phyloP scores from a whole-genome alignment of 2,329 filamentous ascomycete genomes.

The Monilinia laxa region DNA sequence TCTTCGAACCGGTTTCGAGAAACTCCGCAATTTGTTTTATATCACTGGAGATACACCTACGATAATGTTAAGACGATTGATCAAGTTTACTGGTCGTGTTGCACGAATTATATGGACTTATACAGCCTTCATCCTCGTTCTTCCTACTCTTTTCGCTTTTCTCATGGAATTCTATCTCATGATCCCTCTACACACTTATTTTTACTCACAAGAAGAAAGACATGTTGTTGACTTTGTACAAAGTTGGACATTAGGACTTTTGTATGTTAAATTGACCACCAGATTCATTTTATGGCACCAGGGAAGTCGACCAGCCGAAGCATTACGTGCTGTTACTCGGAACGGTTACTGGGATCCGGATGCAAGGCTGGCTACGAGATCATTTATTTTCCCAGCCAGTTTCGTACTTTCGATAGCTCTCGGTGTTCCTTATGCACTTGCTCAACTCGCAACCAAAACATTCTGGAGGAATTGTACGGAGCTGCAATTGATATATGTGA shows the following conservation, averaged over 20 bases:
- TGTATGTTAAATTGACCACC: slow-evolving; percentile 80
- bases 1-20: slow-evolving; percentile 42
- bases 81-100: slow-evolving; percentile 28
- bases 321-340: slow-evolving; percentile 70
- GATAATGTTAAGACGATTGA: slow-evolving; percentile 33
- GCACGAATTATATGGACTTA: slow-evolving; percentile 69
- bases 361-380: slow-evolving; percentile 74
- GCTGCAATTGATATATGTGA: slow-evolving; percentile 42
- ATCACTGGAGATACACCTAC: slow-evolving; percentile 36
- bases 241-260: slow-evolving; percentile 87
- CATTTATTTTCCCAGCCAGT: slow-evolving; percentile 76
- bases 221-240: slow-evolving; percentile 87
- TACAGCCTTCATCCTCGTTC: slow-evolving; percentile 68
- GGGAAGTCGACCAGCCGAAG: slow-evolving; percentile 68
- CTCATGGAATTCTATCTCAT: slow-evolving; percentile 86
- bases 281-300: slow-evolving; percentile 68
- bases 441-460: slow-evolving; percentile 50
- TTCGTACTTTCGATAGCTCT: slow-evolving; percentile 63
- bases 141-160: slow-evolving; percentile 77
- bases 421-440: slow-evolving; percentile 60
- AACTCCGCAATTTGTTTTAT: slow-evolving; percentile 35
- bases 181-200: slow-evolving; percentile 61
- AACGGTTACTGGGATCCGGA: slow-evolving; percentile 79
- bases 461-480: slow-evolving; percentile 35
- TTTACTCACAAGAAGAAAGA: slow-evolving; percentile 40